These are phyloP conservation scores for Solanum pimpinellifolium DNA, from an alignment of 257 asterid genomes.

Conservation along the genomic window DNA sequence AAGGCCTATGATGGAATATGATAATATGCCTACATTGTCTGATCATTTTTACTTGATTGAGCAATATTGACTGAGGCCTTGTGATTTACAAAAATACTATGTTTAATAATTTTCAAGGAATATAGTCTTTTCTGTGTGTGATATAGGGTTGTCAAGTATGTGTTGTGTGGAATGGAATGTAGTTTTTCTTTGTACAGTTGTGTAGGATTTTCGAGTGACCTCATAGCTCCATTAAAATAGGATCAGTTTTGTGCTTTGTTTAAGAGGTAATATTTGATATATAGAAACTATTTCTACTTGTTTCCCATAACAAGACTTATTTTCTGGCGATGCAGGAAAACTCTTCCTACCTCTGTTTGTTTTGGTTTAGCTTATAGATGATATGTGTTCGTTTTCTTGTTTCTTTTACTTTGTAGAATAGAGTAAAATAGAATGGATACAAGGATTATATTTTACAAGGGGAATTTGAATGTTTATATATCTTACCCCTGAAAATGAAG, in stretches of 20 bases:
- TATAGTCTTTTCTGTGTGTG: not conserved
- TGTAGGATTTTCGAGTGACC: not conserved
- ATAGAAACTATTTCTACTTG: not conserved
- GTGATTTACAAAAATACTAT: not conserved
- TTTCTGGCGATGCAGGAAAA: not conserved
- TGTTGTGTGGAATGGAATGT: not conserved
- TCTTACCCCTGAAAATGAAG: not conserved
- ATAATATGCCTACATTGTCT: not conserved
- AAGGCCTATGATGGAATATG: not conserved
- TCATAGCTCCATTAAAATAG: not conserved
- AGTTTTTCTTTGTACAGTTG: not conserved
- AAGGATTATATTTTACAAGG: not conserved
- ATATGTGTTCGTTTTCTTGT: not conserved
- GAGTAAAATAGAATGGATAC: not conserved
- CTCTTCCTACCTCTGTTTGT: not conserved
- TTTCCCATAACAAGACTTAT: not conserved
- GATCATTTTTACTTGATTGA: not conserved
- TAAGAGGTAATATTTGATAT: not conserved
- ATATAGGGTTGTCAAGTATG: not conserved
- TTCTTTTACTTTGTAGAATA: not conserved
- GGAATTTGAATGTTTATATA: not conserved
- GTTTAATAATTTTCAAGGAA: not conserved
- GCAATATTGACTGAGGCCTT: not conserved
- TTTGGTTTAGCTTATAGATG: not conserved
- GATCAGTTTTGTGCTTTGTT: not conserved